A percentile compares a stretch with the other conserved stretches of the same genome.
These are phyloP conservation scores for Backusella macrospora DNA, from an alignment of 192 early-diverging fungal species.

Conservation along the genomic window DNA sequence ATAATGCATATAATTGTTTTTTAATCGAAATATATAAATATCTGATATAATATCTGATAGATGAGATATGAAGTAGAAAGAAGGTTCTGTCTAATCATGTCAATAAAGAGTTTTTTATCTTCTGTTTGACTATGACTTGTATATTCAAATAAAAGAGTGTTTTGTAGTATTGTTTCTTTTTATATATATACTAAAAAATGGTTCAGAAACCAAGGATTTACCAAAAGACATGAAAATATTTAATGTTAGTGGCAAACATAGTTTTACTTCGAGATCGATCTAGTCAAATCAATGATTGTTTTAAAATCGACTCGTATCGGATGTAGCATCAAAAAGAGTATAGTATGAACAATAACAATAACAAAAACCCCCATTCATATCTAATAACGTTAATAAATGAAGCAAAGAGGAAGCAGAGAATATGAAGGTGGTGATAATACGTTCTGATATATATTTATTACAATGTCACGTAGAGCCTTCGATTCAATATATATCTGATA, in stretches of 20 bases:
- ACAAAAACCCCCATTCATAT: not conserved
- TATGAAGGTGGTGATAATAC: not conserved
- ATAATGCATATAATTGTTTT: no score
- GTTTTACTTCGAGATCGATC: conserved; percentile 3
- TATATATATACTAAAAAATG: not conserved
- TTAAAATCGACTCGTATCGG: not conserved
- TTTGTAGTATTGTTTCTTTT: no score
- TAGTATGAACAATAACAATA: not conserved
- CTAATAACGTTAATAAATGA: not conserved
- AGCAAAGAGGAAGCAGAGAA: not conserved
- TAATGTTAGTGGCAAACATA: not conserved
- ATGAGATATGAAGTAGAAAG: no score
- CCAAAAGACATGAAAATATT: not conserved
- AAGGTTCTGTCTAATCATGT: no score
- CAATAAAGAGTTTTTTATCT: no score
- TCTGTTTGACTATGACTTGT: no score
- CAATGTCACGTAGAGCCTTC: not conserved
- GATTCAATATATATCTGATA: not conserved
- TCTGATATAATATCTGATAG: no score
- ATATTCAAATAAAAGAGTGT: no score
- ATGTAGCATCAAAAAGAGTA: not conserved
- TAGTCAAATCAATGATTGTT: not conserved
- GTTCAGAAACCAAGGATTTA: not conserved
- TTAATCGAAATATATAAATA: no score
- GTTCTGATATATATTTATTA: not conserved